Percentiles rank a stretch among this genome's conserved stretches.
phyloP scores from a whole-genome alignment of 2,329 filamentous ascomycete genomes.

The Fusarium napiforme region DNA sequence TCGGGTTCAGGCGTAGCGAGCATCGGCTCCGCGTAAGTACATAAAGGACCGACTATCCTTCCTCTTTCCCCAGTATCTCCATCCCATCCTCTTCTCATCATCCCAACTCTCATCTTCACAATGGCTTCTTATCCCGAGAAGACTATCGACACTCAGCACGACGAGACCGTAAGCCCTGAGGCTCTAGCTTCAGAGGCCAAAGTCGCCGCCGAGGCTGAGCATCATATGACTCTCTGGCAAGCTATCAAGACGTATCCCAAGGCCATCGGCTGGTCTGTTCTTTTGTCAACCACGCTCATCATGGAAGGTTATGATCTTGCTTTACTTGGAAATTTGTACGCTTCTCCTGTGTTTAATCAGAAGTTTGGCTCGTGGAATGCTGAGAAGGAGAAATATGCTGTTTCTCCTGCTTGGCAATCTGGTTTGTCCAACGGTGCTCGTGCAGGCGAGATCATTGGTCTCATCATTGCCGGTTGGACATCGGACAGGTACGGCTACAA shows the following conservation, averaged over 20 bases:
- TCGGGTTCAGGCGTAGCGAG: neutral
- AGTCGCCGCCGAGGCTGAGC: constrained; percentile 54
- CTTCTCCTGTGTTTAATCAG: constrained; percentile 56
- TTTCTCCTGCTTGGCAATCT: constrained; percentile 68
- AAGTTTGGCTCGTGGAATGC: constrained; percentile 57
- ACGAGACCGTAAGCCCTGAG: constrained; percentile 40
- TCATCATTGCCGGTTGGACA: constrained; percentile 64
- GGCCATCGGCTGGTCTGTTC: constrained; percentile 60
- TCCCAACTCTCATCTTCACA: neutral
- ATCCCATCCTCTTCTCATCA: neutral
- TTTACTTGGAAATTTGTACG: constrained; percentile 61
- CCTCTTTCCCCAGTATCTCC: neutral
- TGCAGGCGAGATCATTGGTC: constrained; percentile 65
- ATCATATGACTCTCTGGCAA: constrained; percentile 53
- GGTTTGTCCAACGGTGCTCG: constrained; percentile 64
- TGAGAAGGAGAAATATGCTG: constrained; percentile 53
- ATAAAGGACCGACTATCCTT: constrained; percentile 15
- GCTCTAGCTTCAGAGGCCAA: constrained; percentile 52
- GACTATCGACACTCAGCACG: constrained; percentile 38
- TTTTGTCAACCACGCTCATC: constrained; percentile 59
- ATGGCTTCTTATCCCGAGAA: constrained; percentile 44
- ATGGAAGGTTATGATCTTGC: constrained; percentile 65
- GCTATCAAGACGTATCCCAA: constrained; percentile 58
- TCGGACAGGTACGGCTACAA: constrained; percentile 63
- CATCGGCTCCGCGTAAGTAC: neutral